Percentiles rank a stretch among this genome's conserved stretches.
Conservation (phyloP, 352 stramenopile species). For the Globisporangium uncinulatum region DNA sequence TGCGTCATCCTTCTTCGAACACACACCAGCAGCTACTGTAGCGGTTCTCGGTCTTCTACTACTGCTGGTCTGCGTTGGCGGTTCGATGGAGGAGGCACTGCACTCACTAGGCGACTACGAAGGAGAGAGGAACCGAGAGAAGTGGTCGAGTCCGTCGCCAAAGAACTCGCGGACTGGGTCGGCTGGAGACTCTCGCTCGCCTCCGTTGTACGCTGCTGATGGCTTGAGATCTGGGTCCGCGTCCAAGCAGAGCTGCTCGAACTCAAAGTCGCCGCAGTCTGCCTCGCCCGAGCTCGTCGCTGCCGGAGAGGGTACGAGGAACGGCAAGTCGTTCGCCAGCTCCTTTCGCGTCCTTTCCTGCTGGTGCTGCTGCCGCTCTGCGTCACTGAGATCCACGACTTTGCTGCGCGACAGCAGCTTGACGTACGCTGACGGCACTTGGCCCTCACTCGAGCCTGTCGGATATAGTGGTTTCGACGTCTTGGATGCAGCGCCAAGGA, state of each 20-base stretch:
- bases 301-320: slow-evolving; percentile 5
- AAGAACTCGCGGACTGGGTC: slow-evolving; percentile 31
- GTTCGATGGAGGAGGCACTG: not conserved
- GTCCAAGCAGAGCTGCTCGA: slow-evolving; percentile 75
- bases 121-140: slow-evolving; percentile 30
- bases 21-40: not conserved
- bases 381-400: slow-evolving; percentile 60
- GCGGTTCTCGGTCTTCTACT: too few species aligned
- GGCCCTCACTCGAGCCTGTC: slow-evolving; percentile 60
- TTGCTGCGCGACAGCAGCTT: slow-evolving; percentile 78
- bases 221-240: slow-evolving; percentile 67
- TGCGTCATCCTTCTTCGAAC: not conserved
- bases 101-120: not conserved
- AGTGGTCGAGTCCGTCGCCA: slow-evolving; percentile 38
- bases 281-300: slow-evolving; percentile 18
- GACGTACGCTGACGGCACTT: slow-evolving; percentile 63
- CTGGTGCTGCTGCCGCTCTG: slow-evolving; percentile 31
- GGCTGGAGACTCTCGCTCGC: not conserved
- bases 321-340: slow-evolving; percentile 18
- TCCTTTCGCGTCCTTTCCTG: slow-evolving; percentile 17
- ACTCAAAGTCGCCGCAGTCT: slow-evolving; percentile 64
- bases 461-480: slow-evolving; percentile 59
- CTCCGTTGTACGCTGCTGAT: not conserved
- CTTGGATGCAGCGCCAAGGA: slow-evolving; percentile 17
- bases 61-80: too few species aligned